These are phyloP conservation scores for Erucastrum elatum DNA, from an alignment of 345 rosid genomes.

Conservation along the genomic window DNA sequence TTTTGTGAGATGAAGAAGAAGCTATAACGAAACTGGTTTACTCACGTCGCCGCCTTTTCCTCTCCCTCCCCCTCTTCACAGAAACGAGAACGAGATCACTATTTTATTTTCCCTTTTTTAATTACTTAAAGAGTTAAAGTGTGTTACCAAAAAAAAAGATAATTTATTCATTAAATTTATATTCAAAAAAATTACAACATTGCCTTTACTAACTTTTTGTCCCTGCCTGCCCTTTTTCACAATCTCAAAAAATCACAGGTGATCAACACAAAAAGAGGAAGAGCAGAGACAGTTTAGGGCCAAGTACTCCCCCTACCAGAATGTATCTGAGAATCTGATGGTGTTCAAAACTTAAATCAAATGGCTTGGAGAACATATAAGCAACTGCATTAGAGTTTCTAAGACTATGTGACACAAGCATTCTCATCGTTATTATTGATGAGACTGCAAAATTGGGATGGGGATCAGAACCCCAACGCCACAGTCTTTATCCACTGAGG, in stretches of 20 bases:
- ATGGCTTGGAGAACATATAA: not conserved
- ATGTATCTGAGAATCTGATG: not conserved
- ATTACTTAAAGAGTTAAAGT: too few relatives aligned
- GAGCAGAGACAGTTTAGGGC: not conserved
- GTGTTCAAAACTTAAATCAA: not conserved
- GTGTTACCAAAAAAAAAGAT: too few relatives aligned
- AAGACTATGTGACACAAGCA: not conserved
- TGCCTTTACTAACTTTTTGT: not conserved
- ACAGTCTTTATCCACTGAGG: not conserved
- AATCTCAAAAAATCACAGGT: not conserved
- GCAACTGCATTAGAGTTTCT: not conserved
- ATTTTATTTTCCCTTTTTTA: not conserved
- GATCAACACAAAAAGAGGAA: not conserved
- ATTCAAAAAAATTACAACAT: not conserved
- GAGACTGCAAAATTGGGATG: not conserved
- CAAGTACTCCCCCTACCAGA: not conserved
- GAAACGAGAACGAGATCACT: not conserved
- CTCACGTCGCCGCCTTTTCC: conserved; percentile 30
- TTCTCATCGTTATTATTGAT: not conserved
- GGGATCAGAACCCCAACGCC: not conserved
- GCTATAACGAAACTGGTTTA: conserved; percentile 15
- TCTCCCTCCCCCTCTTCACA: not conserved
- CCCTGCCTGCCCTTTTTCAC: not conserved
- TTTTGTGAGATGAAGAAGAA: not conserved
- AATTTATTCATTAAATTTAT: too few relatives aligned